A percentile compares a stretch with the other conserved stretches of the same genome.
Evolutionary conservation across 2,329 filamentous ascomycete genomes (phyloP).

Genomic region (Calonectria pteridis): DNA sequence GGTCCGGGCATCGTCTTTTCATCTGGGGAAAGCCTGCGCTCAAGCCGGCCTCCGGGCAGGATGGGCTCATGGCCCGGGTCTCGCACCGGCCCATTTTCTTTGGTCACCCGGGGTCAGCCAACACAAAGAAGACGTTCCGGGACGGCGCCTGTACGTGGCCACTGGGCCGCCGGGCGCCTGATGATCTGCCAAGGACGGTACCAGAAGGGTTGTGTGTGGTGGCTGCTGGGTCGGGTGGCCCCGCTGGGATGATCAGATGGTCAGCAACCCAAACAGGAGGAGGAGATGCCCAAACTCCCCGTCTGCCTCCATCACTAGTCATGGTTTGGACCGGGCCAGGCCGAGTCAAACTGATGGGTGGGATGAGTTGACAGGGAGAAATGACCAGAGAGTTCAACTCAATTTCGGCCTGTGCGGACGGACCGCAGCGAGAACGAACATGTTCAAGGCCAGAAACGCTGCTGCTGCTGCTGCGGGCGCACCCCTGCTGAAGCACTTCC

Average conservation of each 20-base stretch:
- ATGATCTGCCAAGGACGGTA: constrained; percentile 13
- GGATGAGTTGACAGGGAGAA: neutral
- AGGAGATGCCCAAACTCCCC: constrained; percentile 3
- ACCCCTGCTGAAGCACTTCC: neutral
- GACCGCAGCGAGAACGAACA: neutral
- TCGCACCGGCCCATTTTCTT: constrained; percentile 14
- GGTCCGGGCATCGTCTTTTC: neutral
- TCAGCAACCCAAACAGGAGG: constrained; percentile 12
- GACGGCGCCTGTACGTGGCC: constrained; percentile 7
- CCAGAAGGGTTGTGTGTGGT: neutral
- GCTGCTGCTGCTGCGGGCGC: neutral
- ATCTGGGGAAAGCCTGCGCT: constrained; percentile 12
- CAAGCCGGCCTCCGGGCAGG: constrained; percentile 1
- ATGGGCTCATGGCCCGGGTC: constrained; percentile 9
- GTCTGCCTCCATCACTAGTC: constrained; percentile 1
- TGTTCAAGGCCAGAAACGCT: neutral
- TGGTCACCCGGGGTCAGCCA: constrained; percentile 10
- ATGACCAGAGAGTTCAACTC: neutral
- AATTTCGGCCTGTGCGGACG: neutral
- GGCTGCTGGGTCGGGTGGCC: constrained; percentile 19
- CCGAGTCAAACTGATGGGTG: neutral
- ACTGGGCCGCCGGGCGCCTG: constrained; percentile 13
- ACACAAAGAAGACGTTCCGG: neutral
- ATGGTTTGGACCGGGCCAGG: neutral
- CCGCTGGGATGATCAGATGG: constrained; percentile 26